Evolutionary conservation across 1,284 basidiomycete species (phyloP).

Genomic region (Sanghuangporus baumii): DNA sequence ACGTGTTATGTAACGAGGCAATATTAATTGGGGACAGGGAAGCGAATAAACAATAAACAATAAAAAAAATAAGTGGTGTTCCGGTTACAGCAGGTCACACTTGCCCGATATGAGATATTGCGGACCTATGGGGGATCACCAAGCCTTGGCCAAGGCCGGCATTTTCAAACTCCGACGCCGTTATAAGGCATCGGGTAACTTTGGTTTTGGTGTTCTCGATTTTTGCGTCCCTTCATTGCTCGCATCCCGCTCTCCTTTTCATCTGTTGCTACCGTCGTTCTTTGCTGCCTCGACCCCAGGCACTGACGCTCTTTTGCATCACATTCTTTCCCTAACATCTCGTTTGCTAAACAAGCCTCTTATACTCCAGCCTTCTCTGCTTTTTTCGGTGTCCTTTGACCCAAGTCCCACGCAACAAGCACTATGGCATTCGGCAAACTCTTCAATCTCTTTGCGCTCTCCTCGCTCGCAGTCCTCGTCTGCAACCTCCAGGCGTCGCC

Average conservation of each 20-base stretch:
- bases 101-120: no score
- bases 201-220: not conserved
- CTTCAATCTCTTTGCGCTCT: constrained; percentile 50
- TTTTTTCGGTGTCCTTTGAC: not conserved
- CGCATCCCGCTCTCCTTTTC: constrained; percentile 1
- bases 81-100: no score
- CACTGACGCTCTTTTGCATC: constrained; percentile 31
- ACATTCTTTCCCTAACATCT: constrained; percentile 11
- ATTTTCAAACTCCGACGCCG: constrained; percentile 6
- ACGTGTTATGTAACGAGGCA: not conserved
- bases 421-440: constrained; percentile 49
- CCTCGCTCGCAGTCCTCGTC: constrained; percentile 52
- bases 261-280: constrained; percentile 18
- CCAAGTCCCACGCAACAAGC: not conserved
- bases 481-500: constrained; percentile 41
- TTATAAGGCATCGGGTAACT: not conserved
- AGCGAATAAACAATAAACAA: no score
- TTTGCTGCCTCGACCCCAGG: constrained; percentile 19
- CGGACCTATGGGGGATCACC: not conserved
- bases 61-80: no score
- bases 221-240: not conserved
- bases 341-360: constrained; percentile 19
- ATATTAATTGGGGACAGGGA: not conserved
- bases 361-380: constrained; percentile 2
- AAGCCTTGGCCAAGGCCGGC: not conserved